These are phyloP conservation scores for Flaveria floridana DNA, from an alignment of 140 eudicot species.

Conservation along the genomic window DNA sequence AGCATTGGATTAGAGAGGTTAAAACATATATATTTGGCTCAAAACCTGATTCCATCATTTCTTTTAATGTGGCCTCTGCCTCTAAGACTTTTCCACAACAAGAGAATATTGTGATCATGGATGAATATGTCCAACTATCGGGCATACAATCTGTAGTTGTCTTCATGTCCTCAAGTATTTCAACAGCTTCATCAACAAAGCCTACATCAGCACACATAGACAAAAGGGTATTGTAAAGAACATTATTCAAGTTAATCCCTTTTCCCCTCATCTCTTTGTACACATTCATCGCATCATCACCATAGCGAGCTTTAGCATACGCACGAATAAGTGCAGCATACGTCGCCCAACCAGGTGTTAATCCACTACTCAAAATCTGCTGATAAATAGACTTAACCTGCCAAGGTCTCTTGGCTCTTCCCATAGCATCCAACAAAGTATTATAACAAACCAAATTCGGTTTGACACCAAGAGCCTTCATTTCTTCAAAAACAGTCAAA, in stretches of 20 bases:
- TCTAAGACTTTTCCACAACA: conserved; percentile 65
- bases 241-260: conserved; percentile 52
- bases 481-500: conserved; percentile 78
- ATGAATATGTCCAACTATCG: conserved; percentile 69
- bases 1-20: conserved; percentile 79
- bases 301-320: conserved; percentile 63
- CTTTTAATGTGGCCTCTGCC: conserved; percentile 54
- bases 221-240: conserved; percentile 65
- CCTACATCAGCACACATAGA: conserved; percentile 79
- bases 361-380: conserved; percentile 55
- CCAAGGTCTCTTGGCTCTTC: conserved; percentile 91
- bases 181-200: conserved; percentile 57
- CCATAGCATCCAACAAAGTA: conserved; percentile 76
- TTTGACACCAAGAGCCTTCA: conserved; percentile 76
- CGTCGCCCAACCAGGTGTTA: conserved; percentile 60
- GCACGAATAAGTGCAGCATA: conserved; percentile 67
- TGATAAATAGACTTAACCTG: conserved; percentile 62
- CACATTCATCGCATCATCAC: conserved; percentile 62
- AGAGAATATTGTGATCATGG: conserved; percentile 62
- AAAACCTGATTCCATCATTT: conserved; percentile 69
- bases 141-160: conserved; percentile 48
- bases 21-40: conserved; percentile 60
- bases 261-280: conserved; percentile 71
- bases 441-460: conserved; percentile 58
- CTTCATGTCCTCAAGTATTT: conserved; percentile 68